A percentile compares a stretch with the other conserved stretches of the same genome.
Evolutionary conservation across 306 rosid species (phyloP).

Genomic region (Leucaena leucocephala): DNA sequence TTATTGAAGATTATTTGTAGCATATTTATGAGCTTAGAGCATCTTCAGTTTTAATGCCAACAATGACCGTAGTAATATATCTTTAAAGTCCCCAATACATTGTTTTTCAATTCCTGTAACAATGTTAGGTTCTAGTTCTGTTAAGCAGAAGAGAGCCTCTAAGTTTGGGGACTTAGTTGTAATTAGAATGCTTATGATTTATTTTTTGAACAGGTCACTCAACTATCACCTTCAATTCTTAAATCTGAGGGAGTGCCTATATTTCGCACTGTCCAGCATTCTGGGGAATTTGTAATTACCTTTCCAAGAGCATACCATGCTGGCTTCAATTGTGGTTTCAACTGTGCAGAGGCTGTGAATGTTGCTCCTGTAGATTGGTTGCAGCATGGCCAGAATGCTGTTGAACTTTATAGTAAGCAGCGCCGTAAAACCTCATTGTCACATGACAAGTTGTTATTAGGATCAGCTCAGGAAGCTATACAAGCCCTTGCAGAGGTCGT

Average conservation of each 20-base stretch:
- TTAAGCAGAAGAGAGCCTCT: not conserved
- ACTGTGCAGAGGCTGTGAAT: conserved; percentile 99
- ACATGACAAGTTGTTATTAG: conserved; percentile 87
- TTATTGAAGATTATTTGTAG: not conserved
- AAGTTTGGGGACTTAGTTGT: not conserved
- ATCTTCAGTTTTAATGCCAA: not conserved
- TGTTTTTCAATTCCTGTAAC: not conserved
- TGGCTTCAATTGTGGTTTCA: conserved; percentile 97
- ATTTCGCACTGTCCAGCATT: conserved; percentile 56
- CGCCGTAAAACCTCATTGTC: conserved; percentile 88
- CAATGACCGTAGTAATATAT: not conserved
- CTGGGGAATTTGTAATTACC: conserved; percentile 89
- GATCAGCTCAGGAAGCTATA: conserved; percentile 75
- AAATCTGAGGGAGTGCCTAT: conserved; percentile 74
- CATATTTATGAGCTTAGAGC: not conserved
- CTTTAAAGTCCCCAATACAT: not conserved
- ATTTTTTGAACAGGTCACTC: conserved; percentile 64
- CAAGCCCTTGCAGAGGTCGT: conserved; percentile 56
- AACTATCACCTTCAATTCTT: conserved; percentile 74
- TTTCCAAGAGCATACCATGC: conserved; percentile 97
- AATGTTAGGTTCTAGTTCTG: conserved; percentile 6
- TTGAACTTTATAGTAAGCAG: conserved; percentile 86
- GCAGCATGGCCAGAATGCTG: conserved; percentile 89
- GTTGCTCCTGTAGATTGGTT: conserved; percentile 99
- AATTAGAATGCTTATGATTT: conserved; percentile 14